Evolutionary conservation across 1,284 basidiomycete species (phyloP).

Genomic region (Anthracocystis walkeri): DNA sequence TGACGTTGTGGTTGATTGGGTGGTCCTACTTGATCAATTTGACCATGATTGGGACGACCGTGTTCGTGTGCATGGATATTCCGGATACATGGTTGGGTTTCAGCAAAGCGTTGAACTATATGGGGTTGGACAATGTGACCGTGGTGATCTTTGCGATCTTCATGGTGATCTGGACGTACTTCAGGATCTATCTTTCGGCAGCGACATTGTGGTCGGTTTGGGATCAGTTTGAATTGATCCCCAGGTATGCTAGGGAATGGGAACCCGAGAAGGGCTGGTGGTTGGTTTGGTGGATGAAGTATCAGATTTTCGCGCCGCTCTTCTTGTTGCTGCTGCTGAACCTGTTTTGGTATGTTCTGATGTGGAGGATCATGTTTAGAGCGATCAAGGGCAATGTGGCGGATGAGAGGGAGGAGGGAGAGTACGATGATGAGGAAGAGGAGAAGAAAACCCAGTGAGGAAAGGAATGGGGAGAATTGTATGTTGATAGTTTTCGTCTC

Average conservation of each 20-base stretch:
- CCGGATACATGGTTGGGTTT: slow-evolving; percentile 82
- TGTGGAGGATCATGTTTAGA: slow-evolving; percentile 65
- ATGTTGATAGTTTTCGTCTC: not conserved
- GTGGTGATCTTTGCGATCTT: slow-evolving; percentile 58
- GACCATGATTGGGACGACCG: slow-evolving; percentile 89
- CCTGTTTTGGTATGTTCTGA: slow-evolving; percentile 66
- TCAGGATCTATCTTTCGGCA: slow-evolving; percentile 93
- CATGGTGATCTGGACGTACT: slow-evolving; percentile 75
- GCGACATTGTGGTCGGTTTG: slow-evolving; percentile 88
- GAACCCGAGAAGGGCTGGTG: slow-evolving; percentile 64
- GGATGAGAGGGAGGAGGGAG: slow-evolving; percentile 65
- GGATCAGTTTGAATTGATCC: slow-evolving; percentile 81
- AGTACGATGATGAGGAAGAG: slow-evolving; percentile 61
- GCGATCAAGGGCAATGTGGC: slow-evolving; percentile 53
- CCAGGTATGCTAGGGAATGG: slow-evolving; percentile 69
- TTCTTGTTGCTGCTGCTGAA: slow-evolving; percentile 66
- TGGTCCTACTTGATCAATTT: slow-evolving; percentile 72
- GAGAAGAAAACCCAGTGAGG: slow-evolving; percentile 43
- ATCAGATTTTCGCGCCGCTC: slow-evolving; percentile 66
- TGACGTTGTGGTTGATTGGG: slow-evolving; percentile 95
- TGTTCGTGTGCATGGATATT: slow-evolving; percentile 97
- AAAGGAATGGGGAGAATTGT: no score
- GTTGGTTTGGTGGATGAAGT: slow-evolving; percentile 67
- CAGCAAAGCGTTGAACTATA: slow-evolving; percentile 70
- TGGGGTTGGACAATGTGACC: slow-evolving; percentile 58